Evolutionary conservation across 208 protist species (phyloP), one percentile per base, ranked within the genome.

Genomic region (Zelonia costaricensis): DNA sequence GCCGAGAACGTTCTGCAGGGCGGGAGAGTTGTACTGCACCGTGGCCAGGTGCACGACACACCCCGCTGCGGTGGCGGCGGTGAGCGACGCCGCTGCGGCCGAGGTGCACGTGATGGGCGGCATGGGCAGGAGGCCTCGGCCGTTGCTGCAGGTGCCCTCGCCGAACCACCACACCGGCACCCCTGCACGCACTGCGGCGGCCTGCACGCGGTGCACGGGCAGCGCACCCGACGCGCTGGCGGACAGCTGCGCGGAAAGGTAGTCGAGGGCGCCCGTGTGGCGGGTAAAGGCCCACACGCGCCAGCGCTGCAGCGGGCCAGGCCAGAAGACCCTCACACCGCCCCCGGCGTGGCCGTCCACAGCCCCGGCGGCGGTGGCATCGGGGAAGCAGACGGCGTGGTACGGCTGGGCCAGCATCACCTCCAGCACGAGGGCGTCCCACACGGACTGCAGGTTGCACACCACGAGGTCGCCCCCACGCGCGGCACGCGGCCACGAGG

Each of bases 131-230:
- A 93, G 54, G 13, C 84, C 87, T 51, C 80, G 82, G 28, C 87
- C 87, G 61, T 93, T 93, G 30, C 65, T 86, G 64, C 81, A 87
- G 9, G 76, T 91, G 7, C 81, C 84, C 44, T 93, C 87, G 4
- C 63, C 52, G 35, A 87, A 93, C 59, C 76, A 84, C 35, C 86
- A 67, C 20, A 93, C 58, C 35, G 81, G 76, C 27, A 86, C 68
- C 2, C 83, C 74, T 1, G 63, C 46, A 13, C 33, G 45, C 13
- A 45, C 51, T n/a, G 74, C 72, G 4, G 63, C 56, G 2, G 71
- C 62, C 56, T 83, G 72, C 35, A 76, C 75, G 4, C 18, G 58
- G 45, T 74, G 56, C 6, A 77, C 39, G 27, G 28, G 38, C 44
- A 85, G 43, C 16, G 70, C 63, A 12, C 33, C 54, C 2, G 9